Conservation (phyloP, 2,329 filamentous ascomycete genomes). For the Phialophora verrucosa region DNA sequence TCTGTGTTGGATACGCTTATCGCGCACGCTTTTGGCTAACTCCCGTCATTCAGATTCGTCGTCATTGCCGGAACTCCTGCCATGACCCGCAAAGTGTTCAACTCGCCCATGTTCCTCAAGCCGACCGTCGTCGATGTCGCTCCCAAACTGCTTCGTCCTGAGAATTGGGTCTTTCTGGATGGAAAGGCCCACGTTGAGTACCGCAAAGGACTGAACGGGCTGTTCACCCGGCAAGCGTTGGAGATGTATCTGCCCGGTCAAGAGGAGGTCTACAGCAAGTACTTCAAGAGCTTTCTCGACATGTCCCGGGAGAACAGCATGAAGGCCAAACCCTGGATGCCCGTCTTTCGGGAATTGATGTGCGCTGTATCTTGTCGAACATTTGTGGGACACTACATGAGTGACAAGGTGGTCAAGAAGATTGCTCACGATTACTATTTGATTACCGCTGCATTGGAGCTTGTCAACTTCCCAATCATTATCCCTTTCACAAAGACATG, state of each 20-base stretch:
- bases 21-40: background rate
- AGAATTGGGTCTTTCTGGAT: slow-evolving; percentile 97
- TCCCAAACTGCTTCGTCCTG: slow-evolving; percentile 86
- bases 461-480: slow-evolving; percentile 98
- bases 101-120: slow-evolving; percentile 88
- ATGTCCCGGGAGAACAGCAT: slow-evolving; percentile 73
- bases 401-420: slow-evolving; percentile 86
- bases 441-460: slow-evolving; percentile 91
- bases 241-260: slow-evolving; percentile 88
- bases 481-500: slow-evolving; percentile 93
- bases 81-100: slow-evolving; percentile 95
- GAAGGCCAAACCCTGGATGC: slow-evolving; percentile 85
- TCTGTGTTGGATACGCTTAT: background rate
- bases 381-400: slow-evolving; percentile 96
- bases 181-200: slow-evolving; percentile 95
- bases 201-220: slow-evolving; percentile 91
- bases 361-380: slow-evolving; percentile 93
- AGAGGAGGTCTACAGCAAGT: slow-evolving; percentile 87
- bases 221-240: slow-evolving; percentile 91
- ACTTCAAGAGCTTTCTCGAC: slow-evolving; percentile 79
- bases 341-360: slow-evolving; percentile 90
- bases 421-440: slow-evolving; percentile 97
- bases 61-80: slow-evolving; percentile 95
- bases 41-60: slow-evolving; percentile 71
- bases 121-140: slow-evolving; percentile 95